Evolutionary conservation across 805 yeast genomes (phyloP), one percentile per base, ranked within the genome.

Genomic region (Alloascoidea hylecoeti): DNA sequence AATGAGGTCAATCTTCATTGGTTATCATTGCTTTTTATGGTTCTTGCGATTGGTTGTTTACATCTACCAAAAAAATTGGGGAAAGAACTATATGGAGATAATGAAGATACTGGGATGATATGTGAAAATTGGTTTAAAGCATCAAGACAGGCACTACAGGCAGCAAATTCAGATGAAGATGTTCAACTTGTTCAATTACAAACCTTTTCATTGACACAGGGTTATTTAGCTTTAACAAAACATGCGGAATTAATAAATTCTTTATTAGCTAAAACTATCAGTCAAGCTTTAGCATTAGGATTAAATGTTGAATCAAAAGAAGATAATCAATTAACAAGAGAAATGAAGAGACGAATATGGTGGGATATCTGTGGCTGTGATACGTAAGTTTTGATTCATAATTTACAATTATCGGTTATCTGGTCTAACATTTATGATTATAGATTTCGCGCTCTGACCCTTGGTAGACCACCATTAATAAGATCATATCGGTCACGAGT

Each of bases 321-420:
- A 3, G 49, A 49, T 34, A 44, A 50, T 32, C 43, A 49, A 33
- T 18, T 51, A 35, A 56, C 49, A 33, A 15, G 48, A 9, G 61
- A 57, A 38, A 38, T 56, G 48, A 52, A 51, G 35, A 51, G 58
- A 42, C 47, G 62, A 18, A 35, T 47, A 5, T 48, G 51, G 51
- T 48, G 51, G 51, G 50, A 47, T 23, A 19, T 48, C 3, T 42
- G 46, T 27, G 44, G 47, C 15, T 45, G 49, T 36, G 51, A 48
- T 34, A 41, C 49, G 30, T 23, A 23, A 23, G 30, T 6, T 45
- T 23, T 9, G 30, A 23, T 9, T n/a, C n/a, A 23, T 23, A 9
- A 9, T 23, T 23, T n/a, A 23, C 9, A 23, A 23, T n/a, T 9
- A 23, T 23, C n/a, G n/a, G n/a, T 23, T 23, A 23, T 9, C 30